Conservation (phyloP, 148 eudicot species). For the Cornus suecica region DNA sequence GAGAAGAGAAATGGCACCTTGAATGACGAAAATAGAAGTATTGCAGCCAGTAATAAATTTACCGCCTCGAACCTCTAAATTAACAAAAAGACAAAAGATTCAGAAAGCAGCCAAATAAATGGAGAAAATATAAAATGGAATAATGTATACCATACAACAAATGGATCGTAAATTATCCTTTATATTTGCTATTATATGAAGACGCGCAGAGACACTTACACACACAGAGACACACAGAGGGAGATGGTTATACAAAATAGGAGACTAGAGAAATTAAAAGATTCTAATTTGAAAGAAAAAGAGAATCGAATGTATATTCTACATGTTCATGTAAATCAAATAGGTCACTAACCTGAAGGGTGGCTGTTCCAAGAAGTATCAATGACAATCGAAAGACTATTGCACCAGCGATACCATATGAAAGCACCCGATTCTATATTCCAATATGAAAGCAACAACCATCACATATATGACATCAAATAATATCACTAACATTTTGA, state of each 20-base stretch:
- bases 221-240: no score
- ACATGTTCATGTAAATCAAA: not conserved
- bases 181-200: no score
- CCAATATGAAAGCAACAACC: slow-evolving; percentile 12
- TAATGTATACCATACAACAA: no score
- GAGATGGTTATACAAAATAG: no score
- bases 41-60: slow-evolving; percentile 76
- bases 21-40: slow-evolving; percentile 83
- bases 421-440: slow-evolving; percentile 77
- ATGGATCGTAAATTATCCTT: no score
- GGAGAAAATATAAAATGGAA: not conserved
- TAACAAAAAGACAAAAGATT: slow-evolving; percentile 3
- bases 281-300: no score
- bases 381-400: slow-evolving; percentile 73
- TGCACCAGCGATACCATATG: slow-evolving; percentile 93
- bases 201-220: no score
- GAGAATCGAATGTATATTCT: not conserved
- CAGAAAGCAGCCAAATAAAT: slow-evolving; percentile 8
- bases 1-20: slow-evolving; percentile 49
- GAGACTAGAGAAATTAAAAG: no score
- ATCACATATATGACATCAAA: not conserved
- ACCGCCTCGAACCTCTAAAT: slow-evolving; percentile 85
- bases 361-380: slow-evolving; percentile 89
- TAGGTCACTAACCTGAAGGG: slow-evolving; percentile 65
- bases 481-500: not conserved